A percentile compares a stretch with the other conserved stretches of the same genome.
Conservation (phyloP, 1,139 yeast genomes). For the Lipomyces yarrowii region DNA sequence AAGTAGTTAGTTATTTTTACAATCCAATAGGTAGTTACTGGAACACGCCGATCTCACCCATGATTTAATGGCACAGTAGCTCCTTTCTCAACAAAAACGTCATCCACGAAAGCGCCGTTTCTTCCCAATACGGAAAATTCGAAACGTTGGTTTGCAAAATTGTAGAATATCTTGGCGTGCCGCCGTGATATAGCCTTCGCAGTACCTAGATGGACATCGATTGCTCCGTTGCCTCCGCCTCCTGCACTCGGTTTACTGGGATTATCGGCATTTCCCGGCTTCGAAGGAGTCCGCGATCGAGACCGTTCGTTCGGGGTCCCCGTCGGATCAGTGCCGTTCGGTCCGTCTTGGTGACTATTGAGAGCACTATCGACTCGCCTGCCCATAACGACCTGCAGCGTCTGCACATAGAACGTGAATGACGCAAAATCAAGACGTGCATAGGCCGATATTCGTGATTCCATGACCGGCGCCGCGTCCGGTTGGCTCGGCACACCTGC, state of each 20-base stretch:
- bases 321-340: not conserved
- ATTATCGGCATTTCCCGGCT: not conserved
- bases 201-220: conserved; percentile 89
- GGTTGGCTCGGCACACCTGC: not conserved
- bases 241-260: conserved; percentile 7
- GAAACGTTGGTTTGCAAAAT: conserved; percentile 91
- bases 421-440: conserved; percentile 92
- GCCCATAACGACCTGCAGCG: conserved; percentile 89
- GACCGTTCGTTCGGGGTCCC: conserved; percentile 14
- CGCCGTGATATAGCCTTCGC: conserved; percentile 89
- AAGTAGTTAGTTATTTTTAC: conserved; percentile 34
- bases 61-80: conserved; percentile 83
- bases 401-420: conserved; percentile 92
- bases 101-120: conserved; percentile 96
- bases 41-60: conserved; percentile 35
- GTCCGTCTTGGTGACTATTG: conserved; percentile 44
- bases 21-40: conserved; percentile 16
- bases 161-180: conserved; percentile 93
- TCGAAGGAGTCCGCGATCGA: conserved; percentile 20
- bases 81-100: conserved; percentile 82
- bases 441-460: conserved; percentile 79
- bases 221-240: conserved; percentile 51
- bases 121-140: conserved; percentile 89
- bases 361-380: conserved; percentile 69
- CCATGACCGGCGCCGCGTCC: conserved; percentile 10